Base-by-base conservation (phyloP, 2,329 filamentous ascomycete species). In the Didymella pinodella region DNA sequence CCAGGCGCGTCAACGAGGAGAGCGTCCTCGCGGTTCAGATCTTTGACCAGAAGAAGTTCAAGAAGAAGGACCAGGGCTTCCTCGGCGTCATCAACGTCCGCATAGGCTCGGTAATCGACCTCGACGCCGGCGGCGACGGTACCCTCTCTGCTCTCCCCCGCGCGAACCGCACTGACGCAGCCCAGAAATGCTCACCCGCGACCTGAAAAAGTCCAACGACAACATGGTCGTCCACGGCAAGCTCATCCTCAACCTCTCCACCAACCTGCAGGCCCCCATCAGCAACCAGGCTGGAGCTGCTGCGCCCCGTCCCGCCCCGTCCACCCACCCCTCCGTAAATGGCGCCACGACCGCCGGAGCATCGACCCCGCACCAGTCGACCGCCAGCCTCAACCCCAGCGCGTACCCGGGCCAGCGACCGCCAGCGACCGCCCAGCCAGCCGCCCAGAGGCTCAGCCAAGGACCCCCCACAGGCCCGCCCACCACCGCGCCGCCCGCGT, bases 31-130 rank as follows among this genome's bases (percentile, higher is more conserved):
- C 95, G 7, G 93, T 99, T 46, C 95, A 99, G 77, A 97, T 99
- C 54, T 99, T 99, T 76, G 95, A 99, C 79, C 95, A 99, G 81
- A 97, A 97, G 84, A 99, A 99, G 82, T 99, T 99, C 83, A 99
- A 99, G 85, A 99, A 99, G 87, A 99, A 98, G 92, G 95, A 99
- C 71, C 95, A 99, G 78, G 95, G 95, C 8, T 99, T 99, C 75
- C 84, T 99, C 7, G 95, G 95, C 57, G 95, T 99, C 54, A 97
- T 99, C 74, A 99, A 99, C 77, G 90, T 99, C 70, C 90, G 93
- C 59, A 90, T 99, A 67, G 95, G 95, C 70, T 93, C 96, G 83
- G 90, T 95, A 38, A 92, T 99, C 69, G 94, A 97, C 76, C 83
- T 99, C 65, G 89, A 91, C 64, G 87, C 92, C 58, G 93, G 93